Evolutionary conservation across 805 yeast species (phyloP).

Genomic region (Candida patagonica): DNA sequence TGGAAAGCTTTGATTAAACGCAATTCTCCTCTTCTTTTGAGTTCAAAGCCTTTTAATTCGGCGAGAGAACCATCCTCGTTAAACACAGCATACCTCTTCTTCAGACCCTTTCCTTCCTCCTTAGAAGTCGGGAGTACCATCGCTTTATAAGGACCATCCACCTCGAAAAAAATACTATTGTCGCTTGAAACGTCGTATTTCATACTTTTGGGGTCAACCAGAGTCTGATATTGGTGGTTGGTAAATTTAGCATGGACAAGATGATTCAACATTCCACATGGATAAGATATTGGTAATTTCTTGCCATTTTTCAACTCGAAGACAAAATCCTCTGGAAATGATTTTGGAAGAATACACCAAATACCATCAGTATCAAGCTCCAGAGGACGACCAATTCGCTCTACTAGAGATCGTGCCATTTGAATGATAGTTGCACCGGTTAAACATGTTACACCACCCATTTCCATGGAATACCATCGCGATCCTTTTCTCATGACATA

Average conservation of each 20-base stretch:
- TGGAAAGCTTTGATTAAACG: slow-evolving; percentile 91
- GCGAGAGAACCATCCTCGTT: slow-evolving; percentile 91
- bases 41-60: slow-evolving; percentile 92
- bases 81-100: slow-evolving; percentile 95
- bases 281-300: slow-evolving; percentile 69
- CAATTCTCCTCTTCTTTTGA: slow-evolving; percentile 93
- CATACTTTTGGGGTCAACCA: slow-evolving; percentile 58
- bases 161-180: slow-evolving; percentile 93
- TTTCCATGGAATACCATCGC: slow-evolving; percentile 98
- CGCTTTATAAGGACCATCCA: slow-evolving; percentile 97
- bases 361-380: slow-evolving; percentile 99
- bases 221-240: slow-evolving; percentile 86
- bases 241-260: slow-evolving; percentile 86
- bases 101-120: slow-evolving; percentile 94
- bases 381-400: slow-evolving; percentile 86
- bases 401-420: slow-evolving; percentile 89
- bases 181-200: slow-evolving; percentile 75
- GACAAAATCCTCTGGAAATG: slow-evolving; percentile 83
- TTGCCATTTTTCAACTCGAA: slow-evolving; percentile 72
- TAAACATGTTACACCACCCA: slow-evolving; percentile 98
- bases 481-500: slow-evolving; percentile 99
- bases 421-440: slow-evolving; percentile 98
- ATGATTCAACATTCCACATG: slow-evolving; percentile 93
- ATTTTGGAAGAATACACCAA: slow-evolving; percentile 93
- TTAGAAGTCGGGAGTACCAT: slow-evolving; percentile 96